Conservation (phyloP, 83 land plant genomes). For the Picea abies region DNA sequence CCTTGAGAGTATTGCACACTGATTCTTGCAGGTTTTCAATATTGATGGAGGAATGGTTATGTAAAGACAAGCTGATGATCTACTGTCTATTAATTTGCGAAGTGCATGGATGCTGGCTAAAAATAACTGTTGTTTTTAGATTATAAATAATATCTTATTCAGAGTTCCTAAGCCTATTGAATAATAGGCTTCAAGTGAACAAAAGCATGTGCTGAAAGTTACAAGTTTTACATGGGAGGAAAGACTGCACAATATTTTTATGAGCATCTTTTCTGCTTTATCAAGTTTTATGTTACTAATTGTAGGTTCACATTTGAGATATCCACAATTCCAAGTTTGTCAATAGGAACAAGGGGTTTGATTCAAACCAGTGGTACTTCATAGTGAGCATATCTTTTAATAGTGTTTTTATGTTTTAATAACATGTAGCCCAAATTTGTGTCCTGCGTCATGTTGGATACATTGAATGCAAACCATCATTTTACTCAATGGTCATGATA, state of each 20-base stretch:
- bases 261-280: not conserved
- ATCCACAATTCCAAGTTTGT: not conserved
- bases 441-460: not conserved
- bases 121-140: not conserved
- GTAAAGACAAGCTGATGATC: slow-evolving; percentile 27
- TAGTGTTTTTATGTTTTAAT: not conserved
- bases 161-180: slow-evolving; percentile 9
- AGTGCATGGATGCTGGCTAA: slow-evolving; percentile 1
- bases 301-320: not conserved
- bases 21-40: slow-evolving; percentile 65
- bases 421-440: not conserved
- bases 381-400: not conserved
- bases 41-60: slow-evolving; percentile 97
- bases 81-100: not conserved
- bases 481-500: not conserved
- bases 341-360: not conserved
- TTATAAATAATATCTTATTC: not conserved
- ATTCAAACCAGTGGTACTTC: not conserved
- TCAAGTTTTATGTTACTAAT: not conserved
- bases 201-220: not conserved
- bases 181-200: slow-evolving; percentile 1
- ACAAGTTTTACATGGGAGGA: slow-evolving; percentile 4
- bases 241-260: not conserved
- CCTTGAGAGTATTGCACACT: not conserved
- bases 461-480: not conserved